Conservation (phyloP, 768 basidiomycete species). For the Collybiopsis confluens region DNA sequence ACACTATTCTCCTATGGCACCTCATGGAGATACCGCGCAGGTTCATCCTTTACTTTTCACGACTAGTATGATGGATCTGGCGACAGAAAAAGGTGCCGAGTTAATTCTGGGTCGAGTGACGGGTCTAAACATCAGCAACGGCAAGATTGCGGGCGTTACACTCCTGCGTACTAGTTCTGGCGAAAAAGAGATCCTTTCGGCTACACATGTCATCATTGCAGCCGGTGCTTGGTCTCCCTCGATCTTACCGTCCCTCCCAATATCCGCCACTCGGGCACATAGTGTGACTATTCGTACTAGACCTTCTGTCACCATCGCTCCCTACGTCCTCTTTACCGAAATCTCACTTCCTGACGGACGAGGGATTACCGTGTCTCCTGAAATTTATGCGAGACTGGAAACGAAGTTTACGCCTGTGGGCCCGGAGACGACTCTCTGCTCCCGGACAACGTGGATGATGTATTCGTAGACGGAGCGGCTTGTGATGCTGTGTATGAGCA, state of each 20-base stretch:
- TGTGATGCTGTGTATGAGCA: conserved; percentile 54
- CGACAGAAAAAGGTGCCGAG: conserved; percentile 47
- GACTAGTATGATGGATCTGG: conserved; percentile 63
- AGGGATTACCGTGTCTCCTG: conserved; percentile 40
- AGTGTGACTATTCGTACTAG: conserved; percentile 61
- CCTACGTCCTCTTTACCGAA: conserved; percentile 83
- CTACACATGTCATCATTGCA: conserved; percentile 69
- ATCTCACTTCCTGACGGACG: conserved; percentile 34
- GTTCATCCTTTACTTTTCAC: conserved; percentile 78
- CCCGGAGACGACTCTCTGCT: conserved; percentile 70
- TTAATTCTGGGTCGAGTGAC: conserved; percentile 45
- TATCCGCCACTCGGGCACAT: conserved; percentile 65
- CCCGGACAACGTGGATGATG: conserved; percentile 69
- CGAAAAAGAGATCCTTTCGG: conserved; percentile 35
- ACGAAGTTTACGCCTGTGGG: conserved; percentile 76
- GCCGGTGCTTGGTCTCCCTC: conserved; percentile 86
- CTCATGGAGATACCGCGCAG: conserved; percentile 58
- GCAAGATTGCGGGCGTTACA: conserved; percentile 31
- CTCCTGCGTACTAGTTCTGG: conserved; percentile 24
- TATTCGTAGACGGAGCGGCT: conserved; percentile 49
- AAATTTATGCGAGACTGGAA: conserved; percentile 68
- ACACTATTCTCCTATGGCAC: conserved; percentile 58
- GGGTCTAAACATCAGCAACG: conserved; percentile 42
- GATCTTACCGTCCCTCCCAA: conserved; percentile 52
- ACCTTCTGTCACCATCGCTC: conserved; percentile 44